Conservation (phyloP, 495 filamentous ascomycete species). For the Hypoxylon perforatum region DNA sequence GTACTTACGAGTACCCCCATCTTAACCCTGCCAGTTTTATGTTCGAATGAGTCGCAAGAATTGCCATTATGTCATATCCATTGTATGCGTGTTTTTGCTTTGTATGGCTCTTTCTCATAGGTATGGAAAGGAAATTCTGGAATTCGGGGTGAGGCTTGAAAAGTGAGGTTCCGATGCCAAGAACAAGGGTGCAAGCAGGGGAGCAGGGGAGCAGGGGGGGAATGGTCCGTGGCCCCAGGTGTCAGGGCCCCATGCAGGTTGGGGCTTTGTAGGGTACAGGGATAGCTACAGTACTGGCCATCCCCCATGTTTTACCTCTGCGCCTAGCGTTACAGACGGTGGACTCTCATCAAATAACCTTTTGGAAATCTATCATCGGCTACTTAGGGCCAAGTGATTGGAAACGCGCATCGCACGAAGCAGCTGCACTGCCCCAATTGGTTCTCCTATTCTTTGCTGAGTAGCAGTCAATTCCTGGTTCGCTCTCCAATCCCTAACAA, state of each 20-base stretch:
- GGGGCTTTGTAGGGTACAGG: background rate
- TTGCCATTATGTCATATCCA: background rate
- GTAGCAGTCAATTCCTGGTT: too few relatives aligned
- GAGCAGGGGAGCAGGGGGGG: slow-evolving; percentile 29
- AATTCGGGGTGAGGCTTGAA: slow-evolving; percentile 34
- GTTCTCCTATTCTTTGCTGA: background rate
- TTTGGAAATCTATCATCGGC: slow-evolving; percentile 22
- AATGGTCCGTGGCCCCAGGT: slow-evolving; percentile 16
- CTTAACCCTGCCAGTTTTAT: background rate
- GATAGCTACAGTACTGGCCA: background rate
- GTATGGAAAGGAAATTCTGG: background rate
- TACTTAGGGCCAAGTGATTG: slow-evolving; percentile 22
- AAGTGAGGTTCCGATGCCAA: slow-evolving; percentile 24
- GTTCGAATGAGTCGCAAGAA: background rate
- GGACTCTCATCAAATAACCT: slow-evolving; percentile 39
- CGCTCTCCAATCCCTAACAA: background rate
- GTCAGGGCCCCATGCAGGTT: slow-evolving; percentile 21
- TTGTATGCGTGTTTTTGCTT: too few relatives aligned
- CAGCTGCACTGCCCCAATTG: slow-evolving; percentile 33
- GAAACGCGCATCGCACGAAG: slow-evolving; percentile 40
- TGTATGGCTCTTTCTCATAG: too few relatives aligned
- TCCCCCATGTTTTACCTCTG: slow-evolving; percentile 42
- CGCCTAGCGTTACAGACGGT: slow-evolving; percentile 41
- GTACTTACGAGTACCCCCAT: background rate
- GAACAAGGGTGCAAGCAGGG: slow-evolving; percentile 29